Evolutionary conservation across 768 basidiomycete species (phyloP).

Genomic region (Scleroderma citrinum): DNA sequence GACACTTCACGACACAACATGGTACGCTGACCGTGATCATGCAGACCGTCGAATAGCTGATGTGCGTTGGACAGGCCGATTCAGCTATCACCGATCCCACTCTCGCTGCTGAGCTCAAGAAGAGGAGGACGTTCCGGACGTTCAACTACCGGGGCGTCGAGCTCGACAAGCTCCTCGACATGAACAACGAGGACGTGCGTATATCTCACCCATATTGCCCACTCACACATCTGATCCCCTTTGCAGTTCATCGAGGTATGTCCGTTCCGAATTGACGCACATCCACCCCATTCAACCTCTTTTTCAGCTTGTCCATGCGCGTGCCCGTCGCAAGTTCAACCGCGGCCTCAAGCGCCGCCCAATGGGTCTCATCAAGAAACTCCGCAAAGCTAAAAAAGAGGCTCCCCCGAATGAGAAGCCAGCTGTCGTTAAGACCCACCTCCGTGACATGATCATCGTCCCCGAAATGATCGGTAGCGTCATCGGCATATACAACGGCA

Average conservation of each 20-base stretch:
- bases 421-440: slow-evolving; percentile 96
- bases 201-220: neutral
- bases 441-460: slow-evolving; percentile 99
- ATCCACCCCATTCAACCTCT: neutral
- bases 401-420: slow-evolving; percentile 99
- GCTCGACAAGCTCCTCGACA: slow-evolving; percentile 95
- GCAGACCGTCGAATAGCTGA: neutral
- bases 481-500: slow-evolving; percentile 97
- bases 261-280: slow-evolving; percentile 11
- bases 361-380: slow-evolving; percentile 98
- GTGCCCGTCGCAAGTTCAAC: slow-evolving; percentile 97
- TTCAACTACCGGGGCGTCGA: slow-evolving; percentile 98
- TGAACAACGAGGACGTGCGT: slow-evolving; percentile 91
- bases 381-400: slow-evolving; percentile 99
- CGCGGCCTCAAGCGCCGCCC: slow-evolving; percentile 98
- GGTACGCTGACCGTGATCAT: slow-evolving; percentile 17
- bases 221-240: neutral
- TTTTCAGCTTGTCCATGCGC: slow-evolving; percentile 91
- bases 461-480: slow-evolving; percentile 99
- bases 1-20: slow-evolving; percentile 27
- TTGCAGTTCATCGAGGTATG: slow-evolving; percentile 74
- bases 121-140: slow-evolving; percentile 97
- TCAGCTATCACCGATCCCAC: slow-evolving; percentile 81
- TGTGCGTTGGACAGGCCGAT: slow-evolving; percentile 55
- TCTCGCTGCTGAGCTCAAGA: slow-evolving; percentile 96